Evolutionary conservation across 1,284 basidiomycete genomes (phyloP).

Genomic region (Pascua guehoae): DNA sequence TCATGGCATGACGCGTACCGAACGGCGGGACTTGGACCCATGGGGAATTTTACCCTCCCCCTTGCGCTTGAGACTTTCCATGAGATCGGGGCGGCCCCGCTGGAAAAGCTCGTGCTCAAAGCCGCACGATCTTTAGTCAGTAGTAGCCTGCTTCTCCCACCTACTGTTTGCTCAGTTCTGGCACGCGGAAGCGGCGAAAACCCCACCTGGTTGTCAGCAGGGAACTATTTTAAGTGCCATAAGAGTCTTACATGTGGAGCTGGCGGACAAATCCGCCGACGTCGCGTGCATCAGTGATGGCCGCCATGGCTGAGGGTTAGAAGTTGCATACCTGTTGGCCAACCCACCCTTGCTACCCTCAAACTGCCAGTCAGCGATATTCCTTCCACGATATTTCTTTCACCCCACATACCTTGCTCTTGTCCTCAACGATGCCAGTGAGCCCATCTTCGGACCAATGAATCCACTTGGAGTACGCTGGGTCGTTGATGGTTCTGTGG

Average conservation of each 20-base stretch:
- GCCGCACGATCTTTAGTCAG: conserved; percentile 11
- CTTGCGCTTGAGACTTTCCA: conserved; percentile 10
- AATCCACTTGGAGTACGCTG: neutral
- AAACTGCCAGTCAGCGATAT: conserved; percentile 11
- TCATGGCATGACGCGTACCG: too few species aligned
- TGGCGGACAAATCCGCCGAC: conserved; percentile 18
- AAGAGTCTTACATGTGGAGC: conserved; percentile 14
- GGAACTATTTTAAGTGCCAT: neutral
- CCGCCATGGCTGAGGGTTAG: conserved; percentile 13
- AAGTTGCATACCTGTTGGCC: too few species aligned
- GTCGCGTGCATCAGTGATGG: conserved; percentile 12
- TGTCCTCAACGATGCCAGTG: conserved; percentile 10
- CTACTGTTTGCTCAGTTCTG: neutral
- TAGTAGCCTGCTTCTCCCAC: neutral
- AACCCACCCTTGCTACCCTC: conserved; percentile 8
- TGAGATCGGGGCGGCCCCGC: conserved; percentile 3
- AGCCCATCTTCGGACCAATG: conserved; percentile 10
- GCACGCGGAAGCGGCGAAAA: conserved; percentile 7
- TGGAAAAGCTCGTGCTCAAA: conserved; percentile 9
- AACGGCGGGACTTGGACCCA: too few species aligned
- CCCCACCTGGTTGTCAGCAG: conserved; percentile 14
- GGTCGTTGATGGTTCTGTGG: conserved; percentile 14
- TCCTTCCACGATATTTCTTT: neutral
- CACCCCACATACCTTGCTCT: conserved; percentile 3
- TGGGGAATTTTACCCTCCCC: conserved; percentile 5